Evolutionary conservation across 2,329 filamentous ascomycete genomes (phyloP).

Genomic region (Westerdykella aurantiaca): DNA sequence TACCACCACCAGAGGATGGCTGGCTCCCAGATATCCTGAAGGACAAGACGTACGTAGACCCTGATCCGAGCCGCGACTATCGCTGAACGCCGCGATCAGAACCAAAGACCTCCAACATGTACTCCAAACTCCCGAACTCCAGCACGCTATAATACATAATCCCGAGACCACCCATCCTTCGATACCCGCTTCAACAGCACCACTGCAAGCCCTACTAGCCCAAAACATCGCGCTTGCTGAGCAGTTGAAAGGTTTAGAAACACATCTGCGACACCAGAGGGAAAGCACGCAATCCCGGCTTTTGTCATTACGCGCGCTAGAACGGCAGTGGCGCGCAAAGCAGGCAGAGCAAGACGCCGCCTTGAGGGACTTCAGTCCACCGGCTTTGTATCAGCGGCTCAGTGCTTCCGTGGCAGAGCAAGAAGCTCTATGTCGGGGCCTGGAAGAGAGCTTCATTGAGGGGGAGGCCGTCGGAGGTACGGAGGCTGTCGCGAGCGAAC

Average conservation of each 20-base stretch:
- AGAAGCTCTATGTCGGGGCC: conserved; percentile 68
- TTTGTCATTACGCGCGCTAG: conserved; percentile 74
- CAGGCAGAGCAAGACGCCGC: conserved; percentile 84
- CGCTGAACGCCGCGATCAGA: conserved; percentile 41
- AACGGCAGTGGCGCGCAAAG: conserved; percentile 87
- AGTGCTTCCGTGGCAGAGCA: conserved; percentile 75
- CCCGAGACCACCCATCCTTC: conserved; percentile 66
- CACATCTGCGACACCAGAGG: conserved; percentile 56
- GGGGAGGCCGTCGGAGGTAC: conserved; percentile 42
- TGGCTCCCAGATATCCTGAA: conserved; percentile 75
- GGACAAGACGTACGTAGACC: conserved; percentile 67
- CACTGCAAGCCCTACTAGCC: conserved; percentile 59
- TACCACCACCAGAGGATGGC: conserved; percentile 48
- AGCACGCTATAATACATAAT: conserved; percentile 68
- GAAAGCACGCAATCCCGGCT: conserved; percentile 72
- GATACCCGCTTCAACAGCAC: conserved; percentile 57
- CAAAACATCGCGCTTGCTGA: conserved; percentile 67
- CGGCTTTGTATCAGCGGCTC: conserved; percentile 77
- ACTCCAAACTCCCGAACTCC: conserved; percentile 58
- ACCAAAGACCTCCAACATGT: conserved; percentile 73
- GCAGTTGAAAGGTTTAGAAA: conserved; percentile 57
- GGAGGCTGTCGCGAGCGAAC: conserved; percentile 58
- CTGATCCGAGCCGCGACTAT: conserved; percentile 8
- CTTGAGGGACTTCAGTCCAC: conserved; percentile 76
- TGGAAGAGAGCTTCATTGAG: conserved; percentile 92